Evolutionary conservation across 768 basidiomycete species (phyloP), one percentile per base, ranked within the genome.

Genomic region (Suillus lakei): DNA sequence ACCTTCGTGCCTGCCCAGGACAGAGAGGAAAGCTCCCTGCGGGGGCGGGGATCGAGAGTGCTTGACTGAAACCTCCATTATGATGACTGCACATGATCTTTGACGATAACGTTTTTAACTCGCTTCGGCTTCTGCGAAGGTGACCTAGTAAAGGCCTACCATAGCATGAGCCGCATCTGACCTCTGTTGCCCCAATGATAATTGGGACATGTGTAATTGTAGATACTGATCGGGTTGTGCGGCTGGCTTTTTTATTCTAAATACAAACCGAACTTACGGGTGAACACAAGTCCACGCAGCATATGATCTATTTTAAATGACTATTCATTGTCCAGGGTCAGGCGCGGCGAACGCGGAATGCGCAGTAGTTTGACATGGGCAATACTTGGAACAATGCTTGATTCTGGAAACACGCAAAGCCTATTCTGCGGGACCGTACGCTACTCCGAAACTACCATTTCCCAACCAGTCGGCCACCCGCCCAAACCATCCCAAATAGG

Each of bases 401-500:
- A 26, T 39, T 58, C 53, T 10, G 36, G 36, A 38, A 18, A 26
- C 2, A 21, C 18, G 39, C 4, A 41, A 59, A 41, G 38, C 15
- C 58, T 28, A 59, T 28, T 59, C 38, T 21, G 39, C 18, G 10
- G 26, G n/a, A 21, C 23, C 15, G 18, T 7, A 41, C 26, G 18
- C 26, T 21, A 18, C 9, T 6, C 12, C 39, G 1, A 16, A 44
- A 53, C 69, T 78, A 91, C 89, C 89, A 91, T 72, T 74, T 77
- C 46, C 81, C 80, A 10, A 77, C 72, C 65, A 88, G 69, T 56
- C 83, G 82, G 23, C 89, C 89, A 15, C 76, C 76, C 46, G 81
- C 83, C 89, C 90, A 92, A 8, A 82, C 78, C 18, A 86, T 72
- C 2, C 86, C 86, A 12, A 84, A 82, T 5, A 77, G 81, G 30